Percentiles rank a stretch among this genome's conserved stretches.
Evolutionary conservation across 495 filamentous ascomycete genomes (phyloP).

Genomic region (Pseudoneurospora amorphoporcata): DNA sequence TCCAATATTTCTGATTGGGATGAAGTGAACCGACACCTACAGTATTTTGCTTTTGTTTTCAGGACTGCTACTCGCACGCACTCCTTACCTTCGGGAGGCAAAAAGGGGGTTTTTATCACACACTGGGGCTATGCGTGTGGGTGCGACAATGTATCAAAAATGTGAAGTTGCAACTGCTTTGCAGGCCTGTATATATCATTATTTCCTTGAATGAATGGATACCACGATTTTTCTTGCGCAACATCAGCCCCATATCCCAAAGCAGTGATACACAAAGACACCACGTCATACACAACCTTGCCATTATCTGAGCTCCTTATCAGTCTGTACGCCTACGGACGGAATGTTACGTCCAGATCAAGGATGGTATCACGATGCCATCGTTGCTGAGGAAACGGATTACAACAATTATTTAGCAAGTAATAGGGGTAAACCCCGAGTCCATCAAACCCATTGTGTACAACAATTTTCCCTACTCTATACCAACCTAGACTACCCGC

Average conservation of each 20-base stretch:
- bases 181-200: constrained; percentile 17
- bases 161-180: background rate
- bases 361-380: background rate
- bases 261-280: background rate
- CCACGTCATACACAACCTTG: background rate
- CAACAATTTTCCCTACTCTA: background rate
- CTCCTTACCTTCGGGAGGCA: background rate
- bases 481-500: background rate
- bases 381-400: background rate
- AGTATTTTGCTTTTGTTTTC: background rate
- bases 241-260: background rate
- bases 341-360: background rate
- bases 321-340: background rate
- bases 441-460: background rate
- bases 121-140: background rate
- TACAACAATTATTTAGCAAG: background rate
- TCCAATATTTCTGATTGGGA: background rate
- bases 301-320: background rate
- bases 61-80: background rate
- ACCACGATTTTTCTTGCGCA: constrained; percentile 9
- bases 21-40: background rate
- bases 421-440: background rate
- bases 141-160: background rate
- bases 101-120: background rate
- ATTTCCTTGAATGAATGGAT: constrained; percentile 8